These are phyloP conservation scores for Zizania palustris DNA, from an alignment of 202 grass and related monocot species.

Conservation along the genomic window DNA sequence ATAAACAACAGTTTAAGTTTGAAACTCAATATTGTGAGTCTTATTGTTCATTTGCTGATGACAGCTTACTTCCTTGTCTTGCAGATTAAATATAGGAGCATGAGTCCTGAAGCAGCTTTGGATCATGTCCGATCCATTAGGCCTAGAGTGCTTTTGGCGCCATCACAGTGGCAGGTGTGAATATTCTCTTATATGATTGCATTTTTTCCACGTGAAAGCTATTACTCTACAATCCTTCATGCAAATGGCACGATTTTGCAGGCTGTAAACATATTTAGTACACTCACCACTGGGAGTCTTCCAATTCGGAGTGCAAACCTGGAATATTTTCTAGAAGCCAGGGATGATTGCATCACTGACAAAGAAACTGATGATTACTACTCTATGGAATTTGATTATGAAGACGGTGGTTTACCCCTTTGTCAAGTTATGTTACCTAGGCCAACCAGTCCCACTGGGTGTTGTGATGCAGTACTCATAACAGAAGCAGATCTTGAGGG, in stretches of 20 bases:
- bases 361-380: conserved; percentile 41
- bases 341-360: conserved; percentile 1
- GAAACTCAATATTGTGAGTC: neutral
- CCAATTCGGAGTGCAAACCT: conserved; percentile 35
- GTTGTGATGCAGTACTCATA: conserved; percentile 63
- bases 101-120: conserved; percentile 78
- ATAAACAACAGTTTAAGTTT: conserved; percentile 25
- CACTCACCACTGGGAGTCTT: conserved; percentile 36
- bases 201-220: conserved; percentile 18
- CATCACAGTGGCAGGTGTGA: conserved; percentile 75
- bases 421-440: conserved; percentile 51
- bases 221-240: conserved; percentile 22
- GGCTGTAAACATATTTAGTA: conserved; percentile 63
- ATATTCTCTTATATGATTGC: conserved; percentile 20
- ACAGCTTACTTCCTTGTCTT: conserved; percentile 25
- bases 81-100: conserved; percentile 72
- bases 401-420: conserved; percentile 51
- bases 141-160: conserved; percentile 78
- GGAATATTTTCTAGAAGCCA: conserved; percentile 30
- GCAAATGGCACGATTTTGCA: conserved; percentile 36
- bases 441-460: conserved; percentile 33
- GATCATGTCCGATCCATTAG: conserved; percentile 76
- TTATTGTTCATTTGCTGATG: conserved; percentile 10
- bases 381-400: conserved; percentile 44
- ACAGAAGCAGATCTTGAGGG: conserved; percentile 90